Evolutionary conservation across 495 filamentous ascomycete species (phyloP), one percentile per base, ranked within the genome.

Genomic region (Xylaria curta): DNA sequence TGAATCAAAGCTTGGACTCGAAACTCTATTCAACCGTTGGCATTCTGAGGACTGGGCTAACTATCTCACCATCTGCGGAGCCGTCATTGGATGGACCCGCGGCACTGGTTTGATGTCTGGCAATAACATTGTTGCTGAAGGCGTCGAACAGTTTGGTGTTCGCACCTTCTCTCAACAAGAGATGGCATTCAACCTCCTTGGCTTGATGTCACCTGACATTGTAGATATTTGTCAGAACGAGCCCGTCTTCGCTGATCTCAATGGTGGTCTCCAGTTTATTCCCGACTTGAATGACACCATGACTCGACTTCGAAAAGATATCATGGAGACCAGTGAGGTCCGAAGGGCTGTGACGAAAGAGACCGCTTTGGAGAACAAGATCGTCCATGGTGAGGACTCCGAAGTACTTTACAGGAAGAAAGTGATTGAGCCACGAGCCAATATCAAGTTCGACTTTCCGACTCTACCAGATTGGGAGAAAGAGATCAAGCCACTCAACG

Each of bases 11-110:
- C 89, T 98, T 54, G 96, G 91, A 13, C 86, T 99, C 47, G 96
- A 99, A 86, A 98, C 96, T 3, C 88, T 99, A 58, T 99, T 99
- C 89, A 97, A 97, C 83, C 89, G 96, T 74, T 99, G 97, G 97
- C 90, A 97, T 81, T 97, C 96, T 0, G 97, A 99, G 84, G 94
- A 89, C 83, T 99, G 96, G 96, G 91, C 89, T 78, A 94, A 94
- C 82, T 99, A 97, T 85, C 92, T 99, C 74, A 99, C 95, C 72
- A 97, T 99, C 77, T 98, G 97, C 75, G 96, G 96, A 82, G 96
- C 96, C 67, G 93, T 99, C 81, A 99, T 99, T 80, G 96, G 96
- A 72, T 99, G 96, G 96, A 99, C 96, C 71, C 95, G 96, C 83
- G 96, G 96, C 61, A 99, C 96, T 68, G 96, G 96, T 75, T 87